phyloP scores from a whole-genome alignment of 2,329 filamentous ascomycete species.

The Trichophaea hybrida region DNA sequence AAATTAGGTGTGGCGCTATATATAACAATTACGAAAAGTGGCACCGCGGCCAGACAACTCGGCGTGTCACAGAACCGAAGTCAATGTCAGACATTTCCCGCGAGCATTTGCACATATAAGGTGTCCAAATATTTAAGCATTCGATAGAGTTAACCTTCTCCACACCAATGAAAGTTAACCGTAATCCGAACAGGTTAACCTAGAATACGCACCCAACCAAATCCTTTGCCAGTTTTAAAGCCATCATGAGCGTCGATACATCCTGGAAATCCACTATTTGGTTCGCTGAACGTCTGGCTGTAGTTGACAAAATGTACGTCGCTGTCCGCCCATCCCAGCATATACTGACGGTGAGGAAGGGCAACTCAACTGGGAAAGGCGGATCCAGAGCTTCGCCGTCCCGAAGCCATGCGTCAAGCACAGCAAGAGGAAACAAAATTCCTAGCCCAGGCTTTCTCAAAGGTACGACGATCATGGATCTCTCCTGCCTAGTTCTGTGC shows the following conservation, averaged over 20 bases:
- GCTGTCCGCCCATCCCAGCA: not conserved
- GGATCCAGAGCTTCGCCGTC: conserved; percentile 7
- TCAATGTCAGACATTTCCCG: not conserved
- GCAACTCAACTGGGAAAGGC: conserved; percentile 11
- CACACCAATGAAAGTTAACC: not conserved
- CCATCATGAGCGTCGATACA: conserved; percentile 1
- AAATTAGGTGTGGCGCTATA: too few species aligned
- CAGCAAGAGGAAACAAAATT: conserved; percentile 15
- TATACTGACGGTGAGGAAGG: not conserved
- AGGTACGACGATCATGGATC: not conserved
- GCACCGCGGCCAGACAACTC: not conserved
- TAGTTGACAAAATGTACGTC: conserved; percentile 21
- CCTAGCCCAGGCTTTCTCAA: conserved; percentile 8
- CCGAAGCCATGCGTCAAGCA: conserved; percentile 13
- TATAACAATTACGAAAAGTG: too few species aligned
- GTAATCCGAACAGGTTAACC: not conserved
- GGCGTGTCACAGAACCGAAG: not conserved
- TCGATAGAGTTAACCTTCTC: not conserved
- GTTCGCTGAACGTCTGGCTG: conserved; percentile 19
- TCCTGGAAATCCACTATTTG: conserved; percentile 15
- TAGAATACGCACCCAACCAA: too few species aligned
- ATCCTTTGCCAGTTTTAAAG: not conserved
- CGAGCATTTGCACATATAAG: not conserved
- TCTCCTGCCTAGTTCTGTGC: not conserved
- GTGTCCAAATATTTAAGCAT: not conserved